Conservation (phyloP, 2,329 filamentous ascomycete species). For the Coniella vitis region DNA sequence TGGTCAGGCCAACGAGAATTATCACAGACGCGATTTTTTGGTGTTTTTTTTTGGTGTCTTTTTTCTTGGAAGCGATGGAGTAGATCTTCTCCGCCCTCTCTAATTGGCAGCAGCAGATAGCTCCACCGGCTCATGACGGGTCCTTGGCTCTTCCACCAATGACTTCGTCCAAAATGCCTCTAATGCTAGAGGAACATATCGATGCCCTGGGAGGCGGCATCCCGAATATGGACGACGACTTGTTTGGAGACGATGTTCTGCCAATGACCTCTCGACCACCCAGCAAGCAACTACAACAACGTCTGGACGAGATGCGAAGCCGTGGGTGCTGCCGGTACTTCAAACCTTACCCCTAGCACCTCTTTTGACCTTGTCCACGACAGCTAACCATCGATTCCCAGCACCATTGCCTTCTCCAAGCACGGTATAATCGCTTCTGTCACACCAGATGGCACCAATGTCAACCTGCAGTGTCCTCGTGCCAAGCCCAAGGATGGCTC, state of each 20-base stretch:
- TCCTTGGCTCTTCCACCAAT: slow-evolving; percentile 17
- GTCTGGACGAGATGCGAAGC: slow-evolving; percentile 68
- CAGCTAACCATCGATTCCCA: slow-evolving; percentile 29
- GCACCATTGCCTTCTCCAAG: slow-evolving; percentile 81
- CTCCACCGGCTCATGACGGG: background rate
- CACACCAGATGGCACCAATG: slow-evolving; percentile 58
- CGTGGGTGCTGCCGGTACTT: slow-evolving; percentile 77
- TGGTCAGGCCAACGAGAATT: too few species aligned
- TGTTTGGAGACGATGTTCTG: slow-evolving; percentile 33
- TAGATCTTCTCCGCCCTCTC: too few species aligned
- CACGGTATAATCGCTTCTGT: slow-evolving; percentile 81
- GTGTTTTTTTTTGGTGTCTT: too few species aligned
- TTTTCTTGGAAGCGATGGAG: too few species aligned
- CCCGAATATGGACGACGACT: slow-evolving; percentile 63
- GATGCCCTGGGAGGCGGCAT: slow-evolving; percentile 45
- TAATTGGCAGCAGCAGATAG: too few species aligned
- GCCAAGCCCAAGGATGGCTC: slow-evolving; percentile 61
- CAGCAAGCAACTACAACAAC: slow-evolving; percentile 61
- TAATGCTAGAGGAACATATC: slow-evolving; percentile 52
- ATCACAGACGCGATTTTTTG: too few species aligned
- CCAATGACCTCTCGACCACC: slow-evolving; percentile 40
- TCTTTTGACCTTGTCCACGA: slow-evolving; percentile 3
- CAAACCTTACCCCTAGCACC: background rate
- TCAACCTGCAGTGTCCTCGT: slow-evolving; percentile 68
- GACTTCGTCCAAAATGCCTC: slow-evolving; percentile 34